These are phyloP conservation scores for cucumber (Cucumis sativus) DNA, from an alignment of 306 rosid species.

Conservation along the genomic window DNA sequence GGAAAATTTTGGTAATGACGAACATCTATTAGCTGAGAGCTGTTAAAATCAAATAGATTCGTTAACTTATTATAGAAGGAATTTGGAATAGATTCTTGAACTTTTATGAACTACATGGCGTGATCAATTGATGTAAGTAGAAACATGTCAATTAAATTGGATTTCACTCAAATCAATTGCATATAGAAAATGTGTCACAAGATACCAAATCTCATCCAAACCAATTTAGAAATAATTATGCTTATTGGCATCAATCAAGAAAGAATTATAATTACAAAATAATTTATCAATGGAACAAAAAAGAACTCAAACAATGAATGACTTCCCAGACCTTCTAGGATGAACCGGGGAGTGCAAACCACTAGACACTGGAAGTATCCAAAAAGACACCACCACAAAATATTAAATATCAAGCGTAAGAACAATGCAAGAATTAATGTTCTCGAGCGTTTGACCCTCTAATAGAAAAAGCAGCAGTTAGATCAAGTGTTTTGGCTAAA, in stretches of 20 bases:
- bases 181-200: background rate
- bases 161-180: background rate
- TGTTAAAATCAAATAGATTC: background rate
- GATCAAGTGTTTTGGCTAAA: background rate
- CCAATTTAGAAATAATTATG: background rate
- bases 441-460: background rate
- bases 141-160: background rate
- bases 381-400: background rate
- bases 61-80: background rate
- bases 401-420: background rate
- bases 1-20: background rate
- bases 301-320: background rate
- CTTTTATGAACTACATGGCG: background rate
- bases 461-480: background rate
- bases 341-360: no score
- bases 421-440: background rate
- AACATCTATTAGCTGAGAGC: background rate
- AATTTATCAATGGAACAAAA: background rate
- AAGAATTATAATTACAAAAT: background rate
- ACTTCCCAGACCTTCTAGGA: background rate
- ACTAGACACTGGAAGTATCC: background rate
- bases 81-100: background rate
- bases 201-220: background rate
- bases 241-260: background rate
- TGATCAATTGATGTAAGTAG: background rate